Percentiles rank a stretch among this genome's conserved stretches.
Evolutionary conservation across 2,329 filamentous ascomycete species (phyloP).

Genomic region (Incumbomyces delicatus): DNA sequence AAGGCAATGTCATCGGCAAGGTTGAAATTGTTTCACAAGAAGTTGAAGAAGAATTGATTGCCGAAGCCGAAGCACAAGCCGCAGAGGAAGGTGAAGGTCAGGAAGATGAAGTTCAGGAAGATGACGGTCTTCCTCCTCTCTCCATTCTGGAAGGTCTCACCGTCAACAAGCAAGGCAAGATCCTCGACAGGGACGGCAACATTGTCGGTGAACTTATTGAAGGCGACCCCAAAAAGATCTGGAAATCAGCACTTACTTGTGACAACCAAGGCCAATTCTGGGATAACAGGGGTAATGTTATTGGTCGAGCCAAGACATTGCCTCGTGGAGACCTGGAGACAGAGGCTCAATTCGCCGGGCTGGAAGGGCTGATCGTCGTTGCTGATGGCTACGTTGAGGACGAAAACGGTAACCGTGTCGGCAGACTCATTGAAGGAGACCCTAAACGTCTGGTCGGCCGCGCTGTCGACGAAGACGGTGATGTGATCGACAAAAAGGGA

Average conservation of each 20-base stretch:
- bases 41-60: conserved; percentile 24
- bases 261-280: conserved; percentile 56
- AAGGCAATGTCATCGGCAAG: conserved; percentile 39
- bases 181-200: conserved; percentile 35
- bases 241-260: conserved; percentile 28
- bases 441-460: conserved; percentile 50
- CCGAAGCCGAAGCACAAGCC: conserved; percentile 11
- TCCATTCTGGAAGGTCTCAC: conserved; percentile 31
- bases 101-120: conserved; percentile 21
- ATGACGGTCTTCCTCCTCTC: conserved; percentile 25
- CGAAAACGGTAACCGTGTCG: conserved; percentile 38
- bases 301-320: conserved; percentile 47
- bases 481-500: conserved; percentile 52
- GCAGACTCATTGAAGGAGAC: conserved; percentile 48
- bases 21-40: conserved; percentile 32
- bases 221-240: conserved; percentile 55
- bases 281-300: conserved; percentile 53
- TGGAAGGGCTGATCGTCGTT: conserved; percentile 38
- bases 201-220: conserved; percentile 49
- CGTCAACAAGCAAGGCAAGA: conserved; percentile 36
- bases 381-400: conserved; percentile 41
- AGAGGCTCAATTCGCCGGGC: conserved; percentile 35
- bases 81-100: conserved; percentile 8
- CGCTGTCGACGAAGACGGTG: conserved; percentile 53
- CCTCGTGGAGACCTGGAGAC: conserved; percentile 29